phyloP scores from a whole-genome alignment of 441 rosid genomes.

The Iberis amara region DNA sequence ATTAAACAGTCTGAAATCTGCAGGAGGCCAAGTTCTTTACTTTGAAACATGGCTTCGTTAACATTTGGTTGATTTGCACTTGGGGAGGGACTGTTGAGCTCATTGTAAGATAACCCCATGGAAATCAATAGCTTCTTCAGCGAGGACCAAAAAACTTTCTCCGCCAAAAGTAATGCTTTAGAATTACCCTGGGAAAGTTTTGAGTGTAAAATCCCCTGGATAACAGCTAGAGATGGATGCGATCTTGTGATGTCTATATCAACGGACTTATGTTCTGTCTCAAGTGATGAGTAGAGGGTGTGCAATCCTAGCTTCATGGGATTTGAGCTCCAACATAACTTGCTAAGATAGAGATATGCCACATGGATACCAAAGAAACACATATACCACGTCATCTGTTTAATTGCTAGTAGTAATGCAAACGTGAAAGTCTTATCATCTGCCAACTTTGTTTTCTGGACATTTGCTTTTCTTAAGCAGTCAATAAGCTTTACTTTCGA shows the following conservation, averaged over 20 bases:
- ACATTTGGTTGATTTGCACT: constrained; percentile 31
- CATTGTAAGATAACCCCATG: constrained; percentile 44
- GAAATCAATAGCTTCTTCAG: constrained; percentile 43
- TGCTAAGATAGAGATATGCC: constrained; percentile 40
- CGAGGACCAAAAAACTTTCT: constrained; percentile 45
- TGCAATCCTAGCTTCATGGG: constrained; percentile 42
- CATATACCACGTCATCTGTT: constrained; percentile 54
- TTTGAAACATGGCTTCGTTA: constrained; percentile 14
- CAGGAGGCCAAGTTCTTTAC: constrained; percentile 27
- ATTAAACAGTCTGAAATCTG: constrained; percentile 44
- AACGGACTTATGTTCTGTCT: constrained; percentile 32
- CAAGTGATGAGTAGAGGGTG: constrained; percentile 37
- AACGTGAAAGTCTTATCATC: constrained; percentile 40
- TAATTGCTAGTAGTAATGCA: constrained; percentile 44
- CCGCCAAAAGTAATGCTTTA: constrained; percentile 46
- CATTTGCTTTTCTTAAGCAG: constrained; percentile 36
- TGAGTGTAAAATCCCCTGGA: constrained; percentile 43
- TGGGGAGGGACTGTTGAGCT: constrained; percentile 27
- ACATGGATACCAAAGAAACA: constrained; percentile 53
- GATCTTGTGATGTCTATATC: constrained; percentile 37
- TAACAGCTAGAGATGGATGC: constrained; percentile 44
- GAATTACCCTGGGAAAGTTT: constrained; percentile 26
- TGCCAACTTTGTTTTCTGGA: constrained; percentile 25
- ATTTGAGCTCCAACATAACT: constrained; percentile 39
- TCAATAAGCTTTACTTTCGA: constrained; percentile 46